Conservation (phyloP, 176 grass and related monocot species). For the Rhynchospora tenuis region DNA sequence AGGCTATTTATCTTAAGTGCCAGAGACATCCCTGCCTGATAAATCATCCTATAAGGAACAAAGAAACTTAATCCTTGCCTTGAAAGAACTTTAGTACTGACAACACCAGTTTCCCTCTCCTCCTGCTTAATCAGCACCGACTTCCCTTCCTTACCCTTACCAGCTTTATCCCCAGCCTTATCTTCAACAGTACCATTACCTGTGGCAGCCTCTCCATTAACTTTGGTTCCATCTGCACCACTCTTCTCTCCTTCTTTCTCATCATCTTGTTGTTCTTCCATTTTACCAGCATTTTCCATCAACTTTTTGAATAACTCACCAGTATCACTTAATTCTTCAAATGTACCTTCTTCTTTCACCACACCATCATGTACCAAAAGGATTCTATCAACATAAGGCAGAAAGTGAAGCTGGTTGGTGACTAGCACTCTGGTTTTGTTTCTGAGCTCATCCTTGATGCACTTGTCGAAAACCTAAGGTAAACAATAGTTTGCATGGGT, state of each 20-base stretch:
- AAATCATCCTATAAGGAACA: background rate
- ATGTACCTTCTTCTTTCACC: constrained; percentile 93
- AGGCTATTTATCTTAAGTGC: background rate
- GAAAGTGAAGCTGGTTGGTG: constrained; percentile 98
- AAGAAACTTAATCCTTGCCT: constrained; percentile 46
- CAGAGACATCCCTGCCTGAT: background rate
- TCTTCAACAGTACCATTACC: constrained; percentile 29
- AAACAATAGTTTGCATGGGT: background rate
- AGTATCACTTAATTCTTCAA: constrained; percentile 83
- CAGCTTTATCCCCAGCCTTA: constrained; percentile 43
- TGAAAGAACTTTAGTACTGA: constrained; percentile 81
- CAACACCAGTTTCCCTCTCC: constrained; percentile 96
- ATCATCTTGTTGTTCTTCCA: constrained; percentile 86
- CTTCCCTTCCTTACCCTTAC: constrained; percentile 71
- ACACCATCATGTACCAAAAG: constrained; percentile 84
- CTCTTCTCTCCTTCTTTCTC: constrained; percentile 61
- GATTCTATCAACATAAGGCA: constrained; percentile 91
- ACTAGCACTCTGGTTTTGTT: constrained; percentile 94
- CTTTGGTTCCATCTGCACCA: constrained; percentile 31
- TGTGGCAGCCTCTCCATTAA: constrained; percentile 38
- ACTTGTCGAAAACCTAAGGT: constrained; percentile 95
- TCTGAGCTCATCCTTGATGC: constrained; percentile 84
- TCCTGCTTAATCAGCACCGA: constrained; percentile 97
- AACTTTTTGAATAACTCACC: constrained; percentile 86
- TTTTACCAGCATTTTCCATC: constrained; percentile 99